Base-by-base conservation (phyloP, 2,329 filamentous ascomycete species). In the Scedosporium apiospermum region DNA sequence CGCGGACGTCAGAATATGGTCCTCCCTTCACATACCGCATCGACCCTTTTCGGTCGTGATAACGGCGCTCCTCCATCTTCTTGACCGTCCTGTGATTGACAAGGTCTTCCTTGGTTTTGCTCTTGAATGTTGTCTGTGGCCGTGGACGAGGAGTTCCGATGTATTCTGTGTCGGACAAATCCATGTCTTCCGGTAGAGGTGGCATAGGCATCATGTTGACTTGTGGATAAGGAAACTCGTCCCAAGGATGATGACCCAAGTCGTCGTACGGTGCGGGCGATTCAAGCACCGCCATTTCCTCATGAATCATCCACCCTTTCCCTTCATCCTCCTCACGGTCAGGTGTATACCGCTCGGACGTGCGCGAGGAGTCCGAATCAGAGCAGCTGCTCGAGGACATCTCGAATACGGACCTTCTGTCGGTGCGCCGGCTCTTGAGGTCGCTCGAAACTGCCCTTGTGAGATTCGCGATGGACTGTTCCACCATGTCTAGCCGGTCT, bases 1-100 rank as follows among this genome's bases (percentile, higher is more conserved):
- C 72, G 2, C 76, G 72, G 0, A 77, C 75, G 63, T 79, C 77
- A 61, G 74, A 72, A 9, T 75, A 64, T 7, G 70, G 34, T 14
- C 34, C 34, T 38, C 72, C 71, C 21, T 69, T 66, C 1, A 73
- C 66, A 4, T 77, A 74, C 64, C 80, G 73, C 75, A 76, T 81
- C 3, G 79, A 71, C 4, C 79, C 78, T 10, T 74, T 75, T 12
- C 71, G 73, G 63, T 80, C 77, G 58, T 71, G 75, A 59, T 81
- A 79, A 16, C 77, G 74, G 53, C 73, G 71, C 21, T 69, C 69
- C 58, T 76, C 71, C 38, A 74, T 70, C 61, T 71, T 72, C 64
- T 71, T 75, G 42, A 79, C 72, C 1, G 76, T 78, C 12, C 78
- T 71, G 66, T 81, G 78, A 9, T 70, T 68, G 6, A 70, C 67